Conservation (phyloP, 2,329 filamentous ascomycete species). For the Talaromyces sp. region DNA sequence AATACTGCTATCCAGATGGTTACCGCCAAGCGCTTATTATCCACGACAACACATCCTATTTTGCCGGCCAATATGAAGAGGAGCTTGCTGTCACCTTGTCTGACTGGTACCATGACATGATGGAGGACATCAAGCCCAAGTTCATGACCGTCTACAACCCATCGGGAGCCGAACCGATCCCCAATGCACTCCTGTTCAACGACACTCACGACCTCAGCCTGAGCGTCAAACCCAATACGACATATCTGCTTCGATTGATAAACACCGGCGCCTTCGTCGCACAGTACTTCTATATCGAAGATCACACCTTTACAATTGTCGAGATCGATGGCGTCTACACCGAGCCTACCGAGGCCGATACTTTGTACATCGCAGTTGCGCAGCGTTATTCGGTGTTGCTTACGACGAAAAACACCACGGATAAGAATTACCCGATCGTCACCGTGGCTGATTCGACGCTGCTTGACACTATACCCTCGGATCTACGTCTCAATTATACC, state of each 20-base stretch:
- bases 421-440: constrained; percentile 65
- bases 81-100: constrained; percentile 68
- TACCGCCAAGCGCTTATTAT: constrained; percentile 66
- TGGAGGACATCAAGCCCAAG: constrained; percentile 53
- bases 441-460: constrained; percentile 43
- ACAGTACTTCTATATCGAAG: constrained; percentile 51
- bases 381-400: constrained; percentile 60
- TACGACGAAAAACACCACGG: constrained; percentile 62
- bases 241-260: constrained; percentile 70
- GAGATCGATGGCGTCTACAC: constrained; percentile 73
- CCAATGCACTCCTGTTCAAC: constrained; percentile 65
- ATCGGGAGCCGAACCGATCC: constrained; percentile 64
- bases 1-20: constrained; percentile 63
- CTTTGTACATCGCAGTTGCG: constrained; percentile 66
- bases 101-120: constrained; percentile 69
- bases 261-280: constrained; percentile 70
- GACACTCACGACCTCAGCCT: constrained; percentile 63
- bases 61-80: constrained; percentile 54
- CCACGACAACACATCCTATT: constrained; percentile 57
- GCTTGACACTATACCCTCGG: constrained; percentile 34
- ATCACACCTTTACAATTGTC: constrained; percentile 63
- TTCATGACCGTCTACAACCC: constrained; percentile 49
- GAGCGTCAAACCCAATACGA: constrained; percentile 63
- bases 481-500: constrained; percentile 44
- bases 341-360: constrained; percentile 58